Evolutionary conservation across 1,284 basidiomycete genomes (phyloP).

Genomic region (Cerrena zonata): DNA sequence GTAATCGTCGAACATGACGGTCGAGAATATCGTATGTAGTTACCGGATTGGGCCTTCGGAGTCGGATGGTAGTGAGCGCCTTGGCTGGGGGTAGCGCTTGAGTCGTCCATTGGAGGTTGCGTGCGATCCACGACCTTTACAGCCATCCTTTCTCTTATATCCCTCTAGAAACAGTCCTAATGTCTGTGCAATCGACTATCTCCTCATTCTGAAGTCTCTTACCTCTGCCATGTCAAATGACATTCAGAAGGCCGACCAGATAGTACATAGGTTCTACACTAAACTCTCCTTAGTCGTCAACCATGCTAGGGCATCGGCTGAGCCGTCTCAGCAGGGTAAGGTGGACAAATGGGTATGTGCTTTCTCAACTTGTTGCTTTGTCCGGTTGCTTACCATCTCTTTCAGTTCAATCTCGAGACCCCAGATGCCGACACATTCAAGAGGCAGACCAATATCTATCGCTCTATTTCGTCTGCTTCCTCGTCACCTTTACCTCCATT

Average conservation of each 20-base stretch:
- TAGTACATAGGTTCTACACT: slow-evolving; percentile 71
- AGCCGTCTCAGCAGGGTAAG: slow-evolving; percentile 40
- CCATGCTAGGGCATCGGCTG: slow-evolving; percentile 57
- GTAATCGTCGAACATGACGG: no score
- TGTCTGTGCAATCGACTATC: slow-evolving; percentile 21
- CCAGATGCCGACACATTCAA: slow-evolving; percentile 61
- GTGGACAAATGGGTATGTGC: slow-evolving; percentile 72
- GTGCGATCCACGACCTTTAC: slow-evolving; percentile 26
- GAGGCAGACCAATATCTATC: slow-evolving; percentile 57
- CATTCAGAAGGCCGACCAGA: slow-evolving; percentile 73
- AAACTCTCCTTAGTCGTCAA: slow-evolving; percentile 71
- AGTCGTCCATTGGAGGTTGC: slow-evolving; percentile 4
- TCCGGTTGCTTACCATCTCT: not conserved
- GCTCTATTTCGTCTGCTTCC: slow-evolving; percentile 47
- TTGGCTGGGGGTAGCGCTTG: no score
- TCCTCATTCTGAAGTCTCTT: slow-evolving; percentile 19
- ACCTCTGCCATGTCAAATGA: slow-evolving; percentile 44
- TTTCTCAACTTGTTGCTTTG: no score
- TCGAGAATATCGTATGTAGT: no score
- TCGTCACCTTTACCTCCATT: slow-evolving; percentile 44
- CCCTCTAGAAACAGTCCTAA: slow-evolving; percentile 22
- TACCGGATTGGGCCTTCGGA: no score
- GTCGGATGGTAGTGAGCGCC: no score
- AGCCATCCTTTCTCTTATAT: slow-evolving; percentile 14
- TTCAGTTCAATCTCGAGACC: slow-evolving; percentile 75